Base-by-base conservation (phyloP, 164 flowering plant species). In the Akebia trifoliata region DNA sequence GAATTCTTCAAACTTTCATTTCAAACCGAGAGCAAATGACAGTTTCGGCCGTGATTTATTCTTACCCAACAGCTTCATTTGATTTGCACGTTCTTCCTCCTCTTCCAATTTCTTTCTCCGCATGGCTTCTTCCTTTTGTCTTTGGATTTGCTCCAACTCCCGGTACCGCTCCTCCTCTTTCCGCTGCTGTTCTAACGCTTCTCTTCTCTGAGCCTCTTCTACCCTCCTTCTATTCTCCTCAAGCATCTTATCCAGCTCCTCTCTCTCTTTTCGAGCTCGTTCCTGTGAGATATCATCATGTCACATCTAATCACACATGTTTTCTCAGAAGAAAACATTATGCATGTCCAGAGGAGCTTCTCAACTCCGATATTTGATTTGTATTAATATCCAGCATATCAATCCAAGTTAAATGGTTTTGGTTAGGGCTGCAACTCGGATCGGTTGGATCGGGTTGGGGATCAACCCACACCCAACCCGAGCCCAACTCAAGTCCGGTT, bases 41-140 rank as follows among this genome's bases (percentile, higher is more conserved):
- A 94, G 67, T 65, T 90, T 94, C 0, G 99, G 97, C 30, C 99
- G 72, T 10, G 95, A 69, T 63, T 94, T 94, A 79, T 94, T 94
- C 81, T 90, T 94, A 32, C 99, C 99, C 69, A 94, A 67, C 57
- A 94, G 39, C 54, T 76, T 79, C 84, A 81, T 83, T 68, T 87
- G 97, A 56, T 86, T 86, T 26, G 72, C 62, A 11, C 96, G 81
- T 62, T 83, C 87, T 72, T 88, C 95, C 62, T 94, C 97, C 69
- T 90, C 97, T 70, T 87, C 80, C 56, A 78, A 72, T 66, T 84
- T 94, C 82, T 90, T 94, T 72, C 87, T 77, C 39, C 83, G 59
- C 87, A 85, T 37, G 4, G 89, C 93, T 73, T 90, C 99, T 74
- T 90, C 97, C 43, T 81, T 88, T 61, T 85, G 86, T 56, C 92